Evolutionary conservation across 208 protist genomes (phyloP).

Genomic region (Leishmania braziliensis): DNA sequence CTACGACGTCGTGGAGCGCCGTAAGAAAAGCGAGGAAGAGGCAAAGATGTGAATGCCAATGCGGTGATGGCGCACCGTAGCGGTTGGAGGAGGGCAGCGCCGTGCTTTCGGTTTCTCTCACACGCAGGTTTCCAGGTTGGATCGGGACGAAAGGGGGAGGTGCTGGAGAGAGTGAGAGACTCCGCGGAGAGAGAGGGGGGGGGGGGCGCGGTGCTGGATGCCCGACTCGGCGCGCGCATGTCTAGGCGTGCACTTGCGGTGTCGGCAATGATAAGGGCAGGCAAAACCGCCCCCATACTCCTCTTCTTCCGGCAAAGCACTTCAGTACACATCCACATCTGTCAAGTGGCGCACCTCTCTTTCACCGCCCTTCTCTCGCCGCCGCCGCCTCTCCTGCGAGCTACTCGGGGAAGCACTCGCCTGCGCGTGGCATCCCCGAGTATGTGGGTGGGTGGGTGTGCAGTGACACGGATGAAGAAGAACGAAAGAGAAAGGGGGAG

Average conservation of each 20-base stretch:
- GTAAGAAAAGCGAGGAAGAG: conserved; percentile 48
- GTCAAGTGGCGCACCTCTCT: not conserved
- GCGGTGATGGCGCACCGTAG: not conserved
- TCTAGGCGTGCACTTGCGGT: not conserved
- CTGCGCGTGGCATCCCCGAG: not conserved
- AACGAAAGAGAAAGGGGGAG: not conserved
- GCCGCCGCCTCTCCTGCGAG: not conserved
- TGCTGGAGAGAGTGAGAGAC: not conserved
- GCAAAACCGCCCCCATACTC: not conserved
- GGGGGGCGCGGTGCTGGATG: not conserved
- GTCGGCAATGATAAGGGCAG: not conserved
- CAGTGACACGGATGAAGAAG: not conserved
- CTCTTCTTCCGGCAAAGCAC: not conserved
- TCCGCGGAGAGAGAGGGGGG: not conserved
- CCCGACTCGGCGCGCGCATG: not conserved
- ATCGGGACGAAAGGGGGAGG: not conserved
- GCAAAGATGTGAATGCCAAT: conserved; percentile 14
- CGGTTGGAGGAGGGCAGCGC: not conserved
- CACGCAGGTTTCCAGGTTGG: not conserved
- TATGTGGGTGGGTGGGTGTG: not conserved
- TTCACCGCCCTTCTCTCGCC: not conserved
- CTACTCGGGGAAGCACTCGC: not conserved
- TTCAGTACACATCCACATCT: not conserved
- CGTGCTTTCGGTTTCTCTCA: not conserved
- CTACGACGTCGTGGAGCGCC: conserved; percentile 89